Conservation (phyloP, 192 early-diverging fungal genomes). For the Gonapodya prolifera region DNA sequence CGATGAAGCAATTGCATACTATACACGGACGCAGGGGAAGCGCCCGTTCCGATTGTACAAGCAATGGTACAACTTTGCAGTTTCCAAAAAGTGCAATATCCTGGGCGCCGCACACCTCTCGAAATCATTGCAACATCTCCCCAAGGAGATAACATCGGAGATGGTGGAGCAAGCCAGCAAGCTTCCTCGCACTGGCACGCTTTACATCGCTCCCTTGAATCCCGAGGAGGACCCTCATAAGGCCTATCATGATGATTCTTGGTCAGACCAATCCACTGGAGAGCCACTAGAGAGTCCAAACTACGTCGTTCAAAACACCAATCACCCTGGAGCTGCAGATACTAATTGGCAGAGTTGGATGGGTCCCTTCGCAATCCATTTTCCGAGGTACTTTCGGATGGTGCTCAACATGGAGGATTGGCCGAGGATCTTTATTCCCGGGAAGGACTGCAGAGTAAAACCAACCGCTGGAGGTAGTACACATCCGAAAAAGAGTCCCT, state of each 20-base stretch:
- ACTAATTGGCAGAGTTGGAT: neutral
- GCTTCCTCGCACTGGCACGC: neutral
- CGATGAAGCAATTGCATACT: neutral
- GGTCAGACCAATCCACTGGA: neutral
- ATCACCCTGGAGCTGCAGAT: neutral
- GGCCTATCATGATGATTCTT: neutral
- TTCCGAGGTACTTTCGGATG: neutral
- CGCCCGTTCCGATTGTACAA: neutral
- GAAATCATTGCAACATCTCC: neutral
- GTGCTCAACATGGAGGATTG: neutral
- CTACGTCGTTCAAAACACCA: neutral
- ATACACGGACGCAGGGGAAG: neutral
- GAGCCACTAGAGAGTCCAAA: neutral
- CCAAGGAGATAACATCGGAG: neutral
- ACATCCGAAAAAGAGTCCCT: neutral
- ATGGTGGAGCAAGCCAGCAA: neutral
- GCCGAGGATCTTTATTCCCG: neutral
- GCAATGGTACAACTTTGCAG: neutral
- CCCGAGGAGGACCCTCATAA: neutral
- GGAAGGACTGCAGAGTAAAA: neutral
- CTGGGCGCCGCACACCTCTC: neutral
- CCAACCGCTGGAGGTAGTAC: neutral
- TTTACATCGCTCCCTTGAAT: neutral
- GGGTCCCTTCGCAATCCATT: neutral
- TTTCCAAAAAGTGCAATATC: neutral